Evolutionary conservation across 1,284 basidiomycete genomes (phyloP).

Genomic region (Peniophora sp.): DNA sequence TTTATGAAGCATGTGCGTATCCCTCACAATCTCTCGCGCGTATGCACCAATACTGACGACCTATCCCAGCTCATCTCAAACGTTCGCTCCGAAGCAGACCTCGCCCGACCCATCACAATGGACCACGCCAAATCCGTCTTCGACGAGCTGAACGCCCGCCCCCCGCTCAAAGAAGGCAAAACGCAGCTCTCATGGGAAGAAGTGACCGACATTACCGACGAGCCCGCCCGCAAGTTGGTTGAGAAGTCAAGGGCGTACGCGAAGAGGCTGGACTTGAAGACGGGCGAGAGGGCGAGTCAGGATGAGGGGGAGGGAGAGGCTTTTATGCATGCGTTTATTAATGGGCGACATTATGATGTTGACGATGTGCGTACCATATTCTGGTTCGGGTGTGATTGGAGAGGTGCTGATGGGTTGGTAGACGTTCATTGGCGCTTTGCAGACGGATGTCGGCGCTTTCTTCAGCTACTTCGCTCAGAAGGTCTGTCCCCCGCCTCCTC

Average conservation of each 20-base stretch:
- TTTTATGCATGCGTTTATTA: conserved; percentile 73
- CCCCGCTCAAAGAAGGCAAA: conserved; percentile 10
- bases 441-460: conserved; percentile 54
- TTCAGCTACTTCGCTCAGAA: conserved; percentile 66
- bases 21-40: conserved; percentile 14
- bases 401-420: conserved; percentile 20
- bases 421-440: conserved; percentile 61
- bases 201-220: conserved; percentile 28
- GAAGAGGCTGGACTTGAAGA: conserved; percentile 38
- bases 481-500: too few species aligned
- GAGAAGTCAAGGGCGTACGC: conserved; percentile 42
- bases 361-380: conserved; percentile 50
- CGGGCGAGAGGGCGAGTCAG: too few species aligned
- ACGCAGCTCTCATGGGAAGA: conserved; percentile 26
- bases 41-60: conserved; percentile 14
- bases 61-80: background rate
- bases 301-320: conserved; percentile 24
- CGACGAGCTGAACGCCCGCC: conserved; percentile 3
- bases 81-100: background rate
- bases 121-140: background rate
- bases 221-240: conserved; percentile 21
- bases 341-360: conserved; percentile 74
- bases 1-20: conserved; percentile 32
- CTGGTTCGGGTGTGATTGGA: background rate
- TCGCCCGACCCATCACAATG: background rate